These are phyloP conservation scores for Amniculicola lignicola DNA, from an alignment of 495 filamentous ascomycete genomes.

Conservation along the genomic window DNA sequence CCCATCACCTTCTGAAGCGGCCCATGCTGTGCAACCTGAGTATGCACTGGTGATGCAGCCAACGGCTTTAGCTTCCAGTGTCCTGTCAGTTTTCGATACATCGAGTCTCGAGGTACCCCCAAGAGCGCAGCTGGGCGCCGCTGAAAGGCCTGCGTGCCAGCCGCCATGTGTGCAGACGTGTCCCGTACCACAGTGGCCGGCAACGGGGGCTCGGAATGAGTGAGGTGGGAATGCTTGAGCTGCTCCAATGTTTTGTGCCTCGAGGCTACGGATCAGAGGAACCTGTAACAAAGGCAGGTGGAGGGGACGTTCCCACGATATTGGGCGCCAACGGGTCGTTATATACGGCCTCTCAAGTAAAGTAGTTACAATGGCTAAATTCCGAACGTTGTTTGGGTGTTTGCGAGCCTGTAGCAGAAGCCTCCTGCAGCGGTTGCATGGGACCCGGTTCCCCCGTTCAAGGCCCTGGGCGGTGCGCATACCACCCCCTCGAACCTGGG, in stretches of 20 bases:
- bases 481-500: slow-evolving; percentile 32
- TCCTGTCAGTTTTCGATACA: slow-evolving; percentile 29
- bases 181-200: slow-evolving; percentile 17
- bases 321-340: slow-evolving; percentile 33
- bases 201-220: slow-evolving; percentile 4
- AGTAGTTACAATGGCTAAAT: slow-evolving; percentile 35
- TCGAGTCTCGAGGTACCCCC: slow-evolving; percentile 21
- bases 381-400: slow-evolving; percentile 25
- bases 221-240: background rate
- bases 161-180: slow-evolving; percentile 32
- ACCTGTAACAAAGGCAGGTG: slow-evolving; percentile 20
- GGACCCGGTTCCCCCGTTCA: slow-evolving; percentile 28
- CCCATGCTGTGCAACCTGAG: slow-evolving; percentile 25
- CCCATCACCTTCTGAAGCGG: slow-evolving; percentile 2
- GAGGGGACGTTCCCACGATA: slow-evolving; percentile 24
- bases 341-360: slow-evolving; percentile 35
- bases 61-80: slow-evolving; percentile 10
- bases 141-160: slow-evolving; percentile 16
- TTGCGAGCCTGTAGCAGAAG: slow-evolving; percentile 25
- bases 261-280: slow-evolving; percentile 33
- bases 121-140: background rate
- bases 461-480: slow-evolving; percentile 26
- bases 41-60: slow-evolving; percentile 25
- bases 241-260: slow-evolving; percentile 24
- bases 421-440: slow-evolving; percentile 20